phyloP scores from a whole-genome alignment of 2,329 filamentous ascomycete genomes.

The Penicillium digitatum region DNA sequence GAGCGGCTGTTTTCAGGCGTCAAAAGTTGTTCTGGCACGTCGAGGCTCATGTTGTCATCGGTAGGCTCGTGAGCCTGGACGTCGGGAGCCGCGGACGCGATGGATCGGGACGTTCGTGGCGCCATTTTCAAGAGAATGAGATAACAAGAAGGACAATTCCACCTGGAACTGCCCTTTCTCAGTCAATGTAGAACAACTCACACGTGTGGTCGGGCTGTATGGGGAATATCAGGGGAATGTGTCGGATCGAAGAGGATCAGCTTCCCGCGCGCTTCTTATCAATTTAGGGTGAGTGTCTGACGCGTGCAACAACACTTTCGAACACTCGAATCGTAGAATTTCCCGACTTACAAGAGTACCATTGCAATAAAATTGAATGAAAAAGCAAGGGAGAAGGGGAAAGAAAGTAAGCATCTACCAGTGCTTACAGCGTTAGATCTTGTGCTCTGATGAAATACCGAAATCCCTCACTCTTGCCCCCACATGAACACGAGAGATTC shows the following conservation, averaged over 20 bases:
- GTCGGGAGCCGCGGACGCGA: constrained; percentile 35
- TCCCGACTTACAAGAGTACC: background rate
- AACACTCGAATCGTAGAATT: constrained; percentile 2
- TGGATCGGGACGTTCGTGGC: constrained; percentile 24
- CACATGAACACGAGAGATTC: constrained; percentile 7
- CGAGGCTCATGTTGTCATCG: constrained; percentile 33
- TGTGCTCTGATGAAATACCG: constrained; percentile 17
- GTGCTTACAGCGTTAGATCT: constrained; percentile 5
- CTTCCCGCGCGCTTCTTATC: constrained; percentile 28
- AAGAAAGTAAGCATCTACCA: background rate
- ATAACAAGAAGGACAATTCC: constrained; percentile 12
- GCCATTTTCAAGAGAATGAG: constrained; percentile 26
- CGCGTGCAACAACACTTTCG: constrained; percentile 26
- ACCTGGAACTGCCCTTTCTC: constrained; percentile 12
- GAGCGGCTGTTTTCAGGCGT: constrained; percentile 44
- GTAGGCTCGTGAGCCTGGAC: constrained; percentile 25
- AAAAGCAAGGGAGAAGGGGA: constrained; percentile 15
- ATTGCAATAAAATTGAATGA: background rate
- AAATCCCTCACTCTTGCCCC: constrained; percentile 12
- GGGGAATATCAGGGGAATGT: constrained; percentile 24
- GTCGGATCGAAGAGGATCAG: constrained; percentile 21
- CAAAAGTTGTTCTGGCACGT: constrained; percentile 40
- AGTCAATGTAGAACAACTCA: constrained; percentile 12
- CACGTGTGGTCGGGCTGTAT: constrained; percentile 11
- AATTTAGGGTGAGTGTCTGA: constrained; percentile 26